Base-by-base conservation (phyloP, 805 yeast genomes). In the Pichia membranifaciens region DNA sequence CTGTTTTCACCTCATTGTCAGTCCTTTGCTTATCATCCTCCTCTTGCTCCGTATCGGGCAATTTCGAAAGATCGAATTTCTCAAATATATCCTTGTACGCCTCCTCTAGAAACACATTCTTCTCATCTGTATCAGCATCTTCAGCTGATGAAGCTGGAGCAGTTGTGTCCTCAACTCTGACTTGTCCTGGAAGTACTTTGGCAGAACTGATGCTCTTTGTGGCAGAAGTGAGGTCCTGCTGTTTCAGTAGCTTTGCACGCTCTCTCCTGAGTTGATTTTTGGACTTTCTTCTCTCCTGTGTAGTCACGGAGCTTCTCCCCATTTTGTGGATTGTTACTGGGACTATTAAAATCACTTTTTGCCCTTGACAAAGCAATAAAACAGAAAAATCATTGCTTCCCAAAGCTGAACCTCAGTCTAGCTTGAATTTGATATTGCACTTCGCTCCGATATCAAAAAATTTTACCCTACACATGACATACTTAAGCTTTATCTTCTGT, bases 231-330 rank as follows among this genome's bases (percentile, higher is more conserved):
- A n/a, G n/a, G 17, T 21, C 15, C 23, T 35, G 12, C 18, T 18
- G 38, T 43, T 49, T 56, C 47, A 48, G 50, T 41, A 35, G 58
- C 57, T 76, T 77, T 5, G 73, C 75, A 51, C 64, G 64, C 51
- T 74, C 81, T 48, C 84, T 62, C 47, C 84, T 61, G 21, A 75
- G 56, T 58, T 76, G 82, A 58, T 78, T 78, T 64, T 77, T 78
- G 8, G 76, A 65, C 51, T 77, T 67, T 51, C 68, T 72, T 7
- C 45, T 49, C 34, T 49, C 48, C 51, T 45, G 48, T 7, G 25
- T 5, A 18, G 22, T 40, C 12, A 23, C 32, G 10, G 37, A 16
- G 17, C 32, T 28, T 28, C 32, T 22, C 13, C 38, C 44, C 43
- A 38, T 41, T 22, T 8, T 25, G 29, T 25, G 29, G n/a, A n/a